Percentiles rank a stretch among this genome's conserved stretches.
phyloP scores from a whole-genome alignment of 192 early-diverging fungal genomes.

The Coemansia sp. region DNA sequence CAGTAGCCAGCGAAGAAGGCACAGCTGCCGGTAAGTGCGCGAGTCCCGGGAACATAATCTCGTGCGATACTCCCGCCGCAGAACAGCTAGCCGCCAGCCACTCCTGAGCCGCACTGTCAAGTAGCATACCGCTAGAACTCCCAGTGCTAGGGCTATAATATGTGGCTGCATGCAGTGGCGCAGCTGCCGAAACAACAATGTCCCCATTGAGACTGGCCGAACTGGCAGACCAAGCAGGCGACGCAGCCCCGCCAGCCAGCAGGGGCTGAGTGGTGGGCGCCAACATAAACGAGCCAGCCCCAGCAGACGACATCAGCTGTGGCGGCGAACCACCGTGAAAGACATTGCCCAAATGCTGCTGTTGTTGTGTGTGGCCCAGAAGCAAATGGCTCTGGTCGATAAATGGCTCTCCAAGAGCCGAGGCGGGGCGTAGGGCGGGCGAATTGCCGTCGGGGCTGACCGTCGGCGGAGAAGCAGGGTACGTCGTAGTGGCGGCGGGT shows the following conservation, averaged over 20 bases:
- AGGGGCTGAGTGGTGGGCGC: neutral
- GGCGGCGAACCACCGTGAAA: neutral
- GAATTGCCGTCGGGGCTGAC: neutral
- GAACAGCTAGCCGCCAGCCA: constrained; percentile 9
- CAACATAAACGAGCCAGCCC: neutral
- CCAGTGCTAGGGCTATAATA: neutral
- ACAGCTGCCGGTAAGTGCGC: neutral
- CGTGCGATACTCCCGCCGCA: neutral
- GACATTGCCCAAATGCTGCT: neutral
- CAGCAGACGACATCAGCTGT: neutral
- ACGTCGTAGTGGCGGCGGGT: neutral
- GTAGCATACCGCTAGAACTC: neutral
- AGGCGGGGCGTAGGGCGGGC: neutral
- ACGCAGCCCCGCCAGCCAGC: constrained; percentile 4
- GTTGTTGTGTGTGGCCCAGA: neutral
- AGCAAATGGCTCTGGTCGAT: neutral
- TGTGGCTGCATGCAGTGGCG: constrained; percentile 10
- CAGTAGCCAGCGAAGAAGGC: neutral
- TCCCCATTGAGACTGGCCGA: constrained; percentile 26
- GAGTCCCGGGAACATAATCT: constrained; percentile 17
- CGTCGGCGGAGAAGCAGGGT: constrained; percentile 5
- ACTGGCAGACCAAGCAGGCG: constrained; percentile 42
- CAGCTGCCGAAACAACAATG: constrained; percentile 1
- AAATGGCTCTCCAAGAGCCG: constrained; percentile 5
- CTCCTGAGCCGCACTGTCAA: constrained; percentile 3